These are phyloP conservation scores for Populus deltoides DNA, from an alignment of 345 rosid species.

Conservation along the genomic window DNA sequence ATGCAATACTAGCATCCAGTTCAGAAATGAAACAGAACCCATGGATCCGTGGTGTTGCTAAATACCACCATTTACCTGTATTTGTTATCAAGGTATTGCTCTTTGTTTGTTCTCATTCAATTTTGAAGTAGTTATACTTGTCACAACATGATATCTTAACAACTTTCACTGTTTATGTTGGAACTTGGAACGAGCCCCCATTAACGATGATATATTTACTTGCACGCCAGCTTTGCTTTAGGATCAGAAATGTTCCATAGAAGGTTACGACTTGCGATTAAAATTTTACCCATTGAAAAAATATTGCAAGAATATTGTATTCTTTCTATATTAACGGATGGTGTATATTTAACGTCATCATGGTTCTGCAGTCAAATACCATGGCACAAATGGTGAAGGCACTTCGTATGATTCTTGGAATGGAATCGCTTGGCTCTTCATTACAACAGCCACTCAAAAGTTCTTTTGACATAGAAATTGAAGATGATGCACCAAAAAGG, in stretches of 20 bases:
- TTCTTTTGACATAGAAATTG: constrained; percentile 62
- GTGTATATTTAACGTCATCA: too few relatives aligned
- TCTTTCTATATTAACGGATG: neutral
- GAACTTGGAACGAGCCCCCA: neutral
- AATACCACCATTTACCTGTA: constrained; percentile 66
- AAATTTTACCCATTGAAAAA: neutral
- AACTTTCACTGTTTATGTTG: neutral
- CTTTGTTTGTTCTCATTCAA: neutral
- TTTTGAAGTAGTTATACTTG: neutral
- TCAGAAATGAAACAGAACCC: constrained; percentile 75
- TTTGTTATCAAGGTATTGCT: constrained; percentile 72
- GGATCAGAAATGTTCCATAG: neutral
- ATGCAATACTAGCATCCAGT: constrained; percentile 77
- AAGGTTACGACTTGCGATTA: constrained; percentile 10
- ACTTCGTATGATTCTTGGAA: constrained; percentile 76
- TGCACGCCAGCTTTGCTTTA: neutral
- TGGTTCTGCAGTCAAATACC: constrained; percentile 65
- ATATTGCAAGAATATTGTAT: neutral
- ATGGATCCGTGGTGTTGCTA: constrained; percentile 81
- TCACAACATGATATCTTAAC: neutral
- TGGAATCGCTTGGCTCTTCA: constrained; percentile 54
- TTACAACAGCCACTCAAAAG: constrained; percentile 32
- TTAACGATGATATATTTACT: neutral
- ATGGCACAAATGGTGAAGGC: constrained; percentile 99
- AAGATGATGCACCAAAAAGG: constrained; percentile 80